Percentiles rank a stretch among this genome's conserved stretches.
Evolutionary conservation across 192 early-diverging fungal species (phyloP).

Genomic region (Entomortierella chlamydospora): DNA sequence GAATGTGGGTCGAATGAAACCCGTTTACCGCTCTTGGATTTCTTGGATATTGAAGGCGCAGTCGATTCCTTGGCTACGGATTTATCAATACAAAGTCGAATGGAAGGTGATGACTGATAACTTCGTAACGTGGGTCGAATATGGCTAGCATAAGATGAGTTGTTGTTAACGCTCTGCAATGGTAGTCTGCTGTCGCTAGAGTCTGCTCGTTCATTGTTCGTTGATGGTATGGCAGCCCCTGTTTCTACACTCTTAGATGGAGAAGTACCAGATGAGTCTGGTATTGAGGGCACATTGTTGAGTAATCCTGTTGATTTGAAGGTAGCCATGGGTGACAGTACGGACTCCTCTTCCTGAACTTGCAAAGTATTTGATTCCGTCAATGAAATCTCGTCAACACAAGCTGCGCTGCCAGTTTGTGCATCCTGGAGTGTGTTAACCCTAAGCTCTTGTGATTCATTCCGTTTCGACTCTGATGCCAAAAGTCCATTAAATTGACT

Average conservation of each 20-base stretch:
- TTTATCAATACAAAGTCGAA: slow-evolving; percentile 15
- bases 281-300: not conserved
- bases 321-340: slow-evolving; percentile 30
- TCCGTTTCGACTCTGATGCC: slow-evolving; percentile 5
- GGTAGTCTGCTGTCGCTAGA: not conserved
- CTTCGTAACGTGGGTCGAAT: slow-evolving; percentile 38
- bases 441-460: not conserved
- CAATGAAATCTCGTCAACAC: slow-evolving; percentile 17
- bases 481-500: slow-evolving; percentile 19
- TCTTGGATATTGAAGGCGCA: slow-evolving; percentile 2
- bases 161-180: not conserved
- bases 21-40: slow-evolving; percentile 13
- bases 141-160: slow-evolving; percentile 15
- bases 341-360: slow-evolving; percentile 11
- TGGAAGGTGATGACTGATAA: slow-evolving; percentile 53
- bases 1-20: slow-evolving; percentile 47
- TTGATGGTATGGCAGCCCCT: not conserved
- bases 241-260: too few species aligned
- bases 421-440: not conserved
- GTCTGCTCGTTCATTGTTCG: not conserved
- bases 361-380: slow-evolving; percentile 4
- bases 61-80: not conserved
- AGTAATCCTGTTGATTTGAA: slow-evolving; percentile 1
- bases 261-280: not conserved
- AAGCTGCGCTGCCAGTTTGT: not conserved